phyloP scores from a whole-genome alignment of 2,329 filamentous ascomycete genomes.

The Colletotrichum sojae region DNA sequence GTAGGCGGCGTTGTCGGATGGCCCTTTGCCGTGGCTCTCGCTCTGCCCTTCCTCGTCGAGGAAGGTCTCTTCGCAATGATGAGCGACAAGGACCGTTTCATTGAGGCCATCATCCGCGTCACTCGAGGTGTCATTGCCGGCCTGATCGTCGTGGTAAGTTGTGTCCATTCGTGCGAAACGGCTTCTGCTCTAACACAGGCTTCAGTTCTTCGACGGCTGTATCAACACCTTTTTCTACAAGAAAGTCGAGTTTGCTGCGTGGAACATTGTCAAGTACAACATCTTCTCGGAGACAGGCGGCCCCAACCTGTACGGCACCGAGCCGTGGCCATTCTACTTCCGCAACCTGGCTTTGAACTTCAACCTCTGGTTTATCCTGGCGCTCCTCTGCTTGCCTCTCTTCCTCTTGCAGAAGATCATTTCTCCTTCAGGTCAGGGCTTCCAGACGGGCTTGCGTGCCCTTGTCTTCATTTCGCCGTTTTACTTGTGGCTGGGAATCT shows the following conservation, averaged over 20 bases:
- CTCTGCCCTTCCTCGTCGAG: conserved; percentile 84
- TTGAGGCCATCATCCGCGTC: conserved; percentile 72
- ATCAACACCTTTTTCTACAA: conserved; percentile 91
- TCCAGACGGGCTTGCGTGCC: conserved; percentile 80
- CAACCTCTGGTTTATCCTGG: conserved; percentile 92
- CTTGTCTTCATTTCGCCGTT: conserved; percentile 87
- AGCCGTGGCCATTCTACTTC: conserved; percentile 97
- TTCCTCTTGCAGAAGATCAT: conserved; percentile 80
- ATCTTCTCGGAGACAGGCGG: conserved; percentile 87
- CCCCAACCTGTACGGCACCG: conserved; percentile 93
- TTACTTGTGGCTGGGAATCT: conserved; percentile 94
- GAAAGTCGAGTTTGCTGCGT: conserved; percentile 81
- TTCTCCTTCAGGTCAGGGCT: conserved; percentile 71
- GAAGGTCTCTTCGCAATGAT: conserved; percentile 74
- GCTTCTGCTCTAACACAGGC: conserved; percentile 22
- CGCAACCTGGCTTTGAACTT: conserved; percentile 94
- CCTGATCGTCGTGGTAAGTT: conserved; percentile 77
- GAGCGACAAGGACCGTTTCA: conserved; percentile 70
- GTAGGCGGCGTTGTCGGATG: conserved; percentile 89
- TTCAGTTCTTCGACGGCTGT: conserved; percentile 76
- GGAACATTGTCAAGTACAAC: conserved; percentile 97
- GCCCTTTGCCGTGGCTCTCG: conserved; percentile 91
- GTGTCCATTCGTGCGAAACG: neutral
- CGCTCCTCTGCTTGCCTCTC: conserved; percentile 80
- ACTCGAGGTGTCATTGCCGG: conserved; percentile 77